Evolutionary conservation across 2,329 filamentous ascomycete species (phyloP), one percentile per base, ranked within the genome.

Genomic region (Akanthomyces lecanii): DNA sequence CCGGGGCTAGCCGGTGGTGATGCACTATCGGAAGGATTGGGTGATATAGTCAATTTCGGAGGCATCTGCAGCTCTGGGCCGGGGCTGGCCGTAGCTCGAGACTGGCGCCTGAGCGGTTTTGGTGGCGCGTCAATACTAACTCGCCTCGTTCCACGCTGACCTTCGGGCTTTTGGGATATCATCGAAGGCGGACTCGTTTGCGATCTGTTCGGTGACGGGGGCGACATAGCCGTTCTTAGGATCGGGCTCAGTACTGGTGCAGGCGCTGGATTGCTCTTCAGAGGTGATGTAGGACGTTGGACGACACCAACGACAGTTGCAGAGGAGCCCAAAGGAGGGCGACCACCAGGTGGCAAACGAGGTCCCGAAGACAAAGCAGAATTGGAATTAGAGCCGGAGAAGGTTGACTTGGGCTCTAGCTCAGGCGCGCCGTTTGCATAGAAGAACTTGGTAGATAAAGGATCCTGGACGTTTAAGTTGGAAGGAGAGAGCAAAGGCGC

Each of bases 341-440:
- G 81, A 54, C 71, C 30, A 16, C 47, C 76, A 7, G 74, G 67
- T 14, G 76, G 67, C 45, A 78, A 69, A 68, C 78, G 80, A 51
- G 82, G 79, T 61, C 72, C 75, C 52, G 74, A 77, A 10, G 81
- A 84, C 51, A 79, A 73, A 8, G 73, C 74, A 1, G 83, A 85
- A 36, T 75, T 76, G 0, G 82, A 76, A 48, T 75, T 70, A 61
- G 75, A 72, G 11, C 78, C 71, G 56, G 68, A 71, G 74, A 71
- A 67, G 42, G 72, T 69, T 0, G 76, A 68, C 60, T 77, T 79
- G 18, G 66, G 38, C 10, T 71, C 67, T 8, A 81, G 64, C 62
- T 87, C 82, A 2, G 84, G 82, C 16, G 78, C 77, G 36, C 87
- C 87, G 73, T 91, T 89, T 64, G 88, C 90, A 72, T 92, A 89